A percentile compares a stretch with the other conserved stretches of the same genome.
These are phyloP conservation scores for Tardiomyces depauwii DNA, from an alignment of 1,139 yeast species.

Conservation along the genomic window DNA sequence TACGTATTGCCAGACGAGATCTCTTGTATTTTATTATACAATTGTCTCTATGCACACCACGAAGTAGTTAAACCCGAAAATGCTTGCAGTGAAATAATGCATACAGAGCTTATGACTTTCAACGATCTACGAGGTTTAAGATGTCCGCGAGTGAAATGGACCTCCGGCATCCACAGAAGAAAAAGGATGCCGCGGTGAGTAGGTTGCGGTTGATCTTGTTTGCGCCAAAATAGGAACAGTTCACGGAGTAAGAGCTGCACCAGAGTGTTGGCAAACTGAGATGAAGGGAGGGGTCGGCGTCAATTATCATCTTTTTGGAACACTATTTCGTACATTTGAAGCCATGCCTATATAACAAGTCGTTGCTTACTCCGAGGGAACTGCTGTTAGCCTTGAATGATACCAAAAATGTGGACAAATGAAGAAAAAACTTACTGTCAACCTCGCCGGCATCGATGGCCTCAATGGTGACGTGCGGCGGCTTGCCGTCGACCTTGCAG, in stretches of 20 bases:
- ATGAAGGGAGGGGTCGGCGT: conserved; percentile 1
- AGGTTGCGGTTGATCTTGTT: conserved; percentile 65
- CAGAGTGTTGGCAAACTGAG: conserved; percentile 87
- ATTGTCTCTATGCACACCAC: too few species aligned
- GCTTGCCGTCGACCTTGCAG: conserved; percentile 96
- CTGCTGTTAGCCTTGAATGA: conserved; percentile 13
- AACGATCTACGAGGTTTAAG: background rate
- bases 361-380: conserved; percentile 26
- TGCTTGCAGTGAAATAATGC: too few species aligned
- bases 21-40: background rate
- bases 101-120: too few species aligned
- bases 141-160: conserved; percentile 31
- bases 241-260: conserved; percentile 39
- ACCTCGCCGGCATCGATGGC: conserved; percentile 97
- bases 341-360: conserved; percentile 12
- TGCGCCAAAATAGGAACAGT: conserved; percentile 93
- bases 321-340: conserved; percentile 6
- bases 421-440: conserved; percentile 29
- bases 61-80: too few species aligned
- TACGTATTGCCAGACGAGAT: too few species aligned
- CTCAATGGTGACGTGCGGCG: conserved; percentile 98
- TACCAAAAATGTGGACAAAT: background rate
- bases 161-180: conserved; percentile 36
- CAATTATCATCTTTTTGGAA: conserved; percentile 3
- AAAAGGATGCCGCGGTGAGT: conserved; percentile 56